Conservation (phyloP, 1,284 basidiomycete genomes). For the Austroboletus niveus region DNA sequence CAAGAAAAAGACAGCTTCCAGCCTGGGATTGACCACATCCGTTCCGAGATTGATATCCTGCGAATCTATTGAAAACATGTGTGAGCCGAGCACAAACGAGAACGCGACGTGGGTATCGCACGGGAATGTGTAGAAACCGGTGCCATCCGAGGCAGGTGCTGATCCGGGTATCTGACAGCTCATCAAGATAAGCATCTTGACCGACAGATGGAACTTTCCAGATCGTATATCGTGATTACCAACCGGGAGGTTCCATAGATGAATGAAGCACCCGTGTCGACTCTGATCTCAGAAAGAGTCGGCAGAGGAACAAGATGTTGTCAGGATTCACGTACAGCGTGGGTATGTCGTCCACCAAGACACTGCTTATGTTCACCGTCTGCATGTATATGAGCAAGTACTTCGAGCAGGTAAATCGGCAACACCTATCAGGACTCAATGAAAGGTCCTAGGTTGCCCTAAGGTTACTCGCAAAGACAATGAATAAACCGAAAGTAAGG, state of each 20-base stretch:
- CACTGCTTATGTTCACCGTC: conserved; percentile 47
- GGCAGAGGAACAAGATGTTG: neutral
- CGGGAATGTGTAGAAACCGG: conserved; percentile 51
- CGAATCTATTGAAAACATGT: conserved; percentile 48
- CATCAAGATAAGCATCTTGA: neutral
- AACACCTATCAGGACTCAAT: too few relatives aligned
- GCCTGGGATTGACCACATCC: conserved; percentile 27
- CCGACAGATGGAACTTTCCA: conserved; percentile 26
- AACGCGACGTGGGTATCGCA: conserved; percentile 40
- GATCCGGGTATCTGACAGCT: conserved; percentile 48
- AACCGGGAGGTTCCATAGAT: conserved; percentile 49
- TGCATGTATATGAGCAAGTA: conserved; percentile 18
- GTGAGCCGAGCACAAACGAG: conserved; percentile 54
- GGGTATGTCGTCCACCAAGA: conserved; percentile 37
- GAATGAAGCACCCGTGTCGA: conserved; percentile 62
- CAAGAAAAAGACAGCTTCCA: conserved; percentile 11
- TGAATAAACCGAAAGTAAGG: too few relatives aligned
- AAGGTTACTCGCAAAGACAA: too few relatives aligned
- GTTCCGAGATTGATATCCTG: conserved; percentile 70
- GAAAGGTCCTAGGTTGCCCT: too few relatives aligned
- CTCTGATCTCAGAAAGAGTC: conserved; percentile 38
- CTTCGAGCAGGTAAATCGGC: neutral
- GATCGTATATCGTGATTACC: conserved; percentile 41
- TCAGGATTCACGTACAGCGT: conserved; percentile 38
- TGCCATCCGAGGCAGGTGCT: conserved; percentile 37